phyloP scores from a whole-genome alignment of 352 stramenopile species.

The Globisporangium ultimum region DNA sequence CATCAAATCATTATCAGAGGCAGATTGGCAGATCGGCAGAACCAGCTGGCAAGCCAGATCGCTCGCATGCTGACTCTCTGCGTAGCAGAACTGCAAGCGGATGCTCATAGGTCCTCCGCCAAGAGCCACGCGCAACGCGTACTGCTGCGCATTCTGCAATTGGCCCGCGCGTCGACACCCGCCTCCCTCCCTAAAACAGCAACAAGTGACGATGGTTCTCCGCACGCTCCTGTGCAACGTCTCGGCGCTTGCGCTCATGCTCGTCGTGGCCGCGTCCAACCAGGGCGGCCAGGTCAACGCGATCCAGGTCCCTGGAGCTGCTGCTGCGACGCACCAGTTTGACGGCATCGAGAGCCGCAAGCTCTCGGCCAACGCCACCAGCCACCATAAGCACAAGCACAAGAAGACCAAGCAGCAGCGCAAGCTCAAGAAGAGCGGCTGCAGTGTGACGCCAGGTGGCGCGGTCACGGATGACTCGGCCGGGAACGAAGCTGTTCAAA shows the following conservation, averaged over 20 bases:
- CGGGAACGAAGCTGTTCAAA: conserved; percentile 1
- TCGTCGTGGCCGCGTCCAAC: conserved; percentile 7
- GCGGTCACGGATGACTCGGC: background rate
- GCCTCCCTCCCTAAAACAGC: too few species aligned
- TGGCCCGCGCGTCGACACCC: too few species aligned
- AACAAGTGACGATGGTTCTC: conserved; percentile 6
- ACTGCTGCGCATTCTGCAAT: too few species aligned
- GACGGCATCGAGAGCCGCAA: background rate
- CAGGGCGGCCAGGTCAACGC: background rate
- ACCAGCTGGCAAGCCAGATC: too few species aligned
- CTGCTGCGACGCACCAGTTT: background rate
- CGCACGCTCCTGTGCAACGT: conserved; percentile 12
- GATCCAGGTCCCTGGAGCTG: background rate
- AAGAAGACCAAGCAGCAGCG: background rate
- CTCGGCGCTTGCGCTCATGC: conserved; percentile 12
- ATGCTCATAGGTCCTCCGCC: too few species aligned
- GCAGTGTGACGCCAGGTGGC: conserved; percentile 2
- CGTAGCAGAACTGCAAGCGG: too few species aligned
- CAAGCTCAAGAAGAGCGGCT: conserved; percentile 12
- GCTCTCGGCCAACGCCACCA: conserved; percentile 3
- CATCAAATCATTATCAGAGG: too few species aligned
- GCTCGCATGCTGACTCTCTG: too few species aligned
- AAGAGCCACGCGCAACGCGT: too few species aligned
- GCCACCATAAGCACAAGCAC: background rate
- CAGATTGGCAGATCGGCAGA: too few species aligned